Conservation (phyloP, 257 asterid species). For the Rauvolfia tetraphylla region DNA sequence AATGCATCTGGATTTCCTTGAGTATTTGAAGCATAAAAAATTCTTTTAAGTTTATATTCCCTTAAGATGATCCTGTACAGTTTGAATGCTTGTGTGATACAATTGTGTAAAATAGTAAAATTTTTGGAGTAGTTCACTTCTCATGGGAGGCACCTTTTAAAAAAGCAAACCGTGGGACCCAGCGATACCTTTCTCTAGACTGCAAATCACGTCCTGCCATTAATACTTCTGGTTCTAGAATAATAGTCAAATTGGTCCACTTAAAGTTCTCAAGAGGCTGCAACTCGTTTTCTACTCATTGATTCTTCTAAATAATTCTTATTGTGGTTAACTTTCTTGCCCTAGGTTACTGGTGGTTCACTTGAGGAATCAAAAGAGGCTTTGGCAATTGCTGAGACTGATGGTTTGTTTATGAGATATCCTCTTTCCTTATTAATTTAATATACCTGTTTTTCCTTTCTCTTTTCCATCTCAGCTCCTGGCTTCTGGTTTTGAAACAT, state of each 20-base stretch:
- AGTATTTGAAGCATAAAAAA: background rate
- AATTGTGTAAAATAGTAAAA: background rate
- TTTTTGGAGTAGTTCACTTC: background rate
- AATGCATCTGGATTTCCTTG: background rate
- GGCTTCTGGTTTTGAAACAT: background rate
- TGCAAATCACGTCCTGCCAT: background rate
- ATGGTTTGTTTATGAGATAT: slow-evolving; percentile 47
- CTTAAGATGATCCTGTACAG: background rate
- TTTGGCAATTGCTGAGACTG: slow-evolving; percentile 94
- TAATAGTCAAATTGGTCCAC: background rate
- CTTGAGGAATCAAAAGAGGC: slow-evolving; percentile 91
- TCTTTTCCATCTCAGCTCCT: slow-evolving; percentile 1
- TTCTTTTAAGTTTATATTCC: background rate
- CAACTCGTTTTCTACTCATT: background rate
- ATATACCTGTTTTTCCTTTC: slow-evolving; percentile 8
- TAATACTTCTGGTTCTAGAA: background rate
- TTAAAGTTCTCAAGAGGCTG: background rate
- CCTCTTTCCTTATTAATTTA: slow-evolving; percentile 3
- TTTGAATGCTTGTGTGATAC: background rate
- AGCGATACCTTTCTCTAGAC: background rate
- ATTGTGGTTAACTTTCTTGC: slow-evolving; percentile 7
- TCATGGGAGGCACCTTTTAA: background rate
- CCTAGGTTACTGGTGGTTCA: slow-evolving; percentile 94
- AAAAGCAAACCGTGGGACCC: background rate
- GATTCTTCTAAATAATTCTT: slow-evolving; percentile 3